Evolutionary conservation across 2,329 filamentous ascomycete species (phyloP).

Genomic region (Colletotrichum sp.): DNA sequence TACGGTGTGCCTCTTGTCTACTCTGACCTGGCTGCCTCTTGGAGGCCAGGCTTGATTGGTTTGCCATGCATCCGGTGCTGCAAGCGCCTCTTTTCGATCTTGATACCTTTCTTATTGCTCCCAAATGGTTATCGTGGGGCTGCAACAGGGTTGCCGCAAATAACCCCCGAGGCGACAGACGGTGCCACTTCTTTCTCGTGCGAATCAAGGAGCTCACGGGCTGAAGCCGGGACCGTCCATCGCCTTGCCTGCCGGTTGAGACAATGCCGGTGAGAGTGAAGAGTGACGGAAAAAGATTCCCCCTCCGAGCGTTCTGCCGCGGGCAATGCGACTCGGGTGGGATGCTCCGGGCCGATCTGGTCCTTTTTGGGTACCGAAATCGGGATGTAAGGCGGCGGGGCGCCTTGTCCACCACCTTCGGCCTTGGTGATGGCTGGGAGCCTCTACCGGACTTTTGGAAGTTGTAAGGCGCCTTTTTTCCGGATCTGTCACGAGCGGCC

Average conservation of each 20-base stretch:
- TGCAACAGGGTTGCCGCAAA: neutral
- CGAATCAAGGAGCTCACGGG: neutral
- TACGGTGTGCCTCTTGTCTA: neutral
- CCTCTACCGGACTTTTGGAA: neutral
- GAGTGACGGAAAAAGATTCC: neutral
- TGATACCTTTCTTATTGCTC: neutral
- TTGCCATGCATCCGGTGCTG: neutral
- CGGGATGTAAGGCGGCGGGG: neutral
- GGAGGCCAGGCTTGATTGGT: too few relatives aligned
- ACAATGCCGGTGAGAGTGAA: neutral
- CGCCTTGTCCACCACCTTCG: neutral
- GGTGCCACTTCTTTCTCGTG: neutral
- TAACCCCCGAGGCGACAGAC: neutral
- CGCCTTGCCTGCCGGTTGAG: neutral
- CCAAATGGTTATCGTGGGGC: neutral
- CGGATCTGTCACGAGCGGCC: neutral
- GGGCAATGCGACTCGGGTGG: neutral
- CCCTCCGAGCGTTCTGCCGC: neutral
- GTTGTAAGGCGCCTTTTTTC: neutral
- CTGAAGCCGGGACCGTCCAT: too few relatives aligned
- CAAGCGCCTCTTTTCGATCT: neutral
- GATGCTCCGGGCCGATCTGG: neutral
- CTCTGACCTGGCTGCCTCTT: neutral
- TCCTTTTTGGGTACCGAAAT: neutral
- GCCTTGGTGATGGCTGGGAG: neutral